A percentile compares a stretch with the other conserved stretches of the same genome.
Conservation (phyloP, 2,329 filamentous ascomycete species). For the Neopestalotiopsis rosae region DNA sequence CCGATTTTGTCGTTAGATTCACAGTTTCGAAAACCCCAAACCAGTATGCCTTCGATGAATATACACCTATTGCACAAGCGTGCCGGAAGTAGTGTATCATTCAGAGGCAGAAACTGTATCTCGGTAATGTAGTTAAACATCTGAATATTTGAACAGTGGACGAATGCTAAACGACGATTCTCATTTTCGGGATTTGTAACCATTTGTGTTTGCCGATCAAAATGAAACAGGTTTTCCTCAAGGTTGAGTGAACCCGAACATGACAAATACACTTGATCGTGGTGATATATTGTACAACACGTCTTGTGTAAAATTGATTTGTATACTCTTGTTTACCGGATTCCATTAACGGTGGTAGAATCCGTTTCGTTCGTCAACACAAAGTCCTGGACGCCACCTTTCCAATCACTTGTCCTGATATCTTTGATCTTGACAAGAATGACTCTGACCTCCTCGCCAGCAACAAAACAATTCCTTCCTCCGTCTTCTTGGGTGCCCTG, state of each 20-base stretch:
- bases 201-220: too few relatives aligned
- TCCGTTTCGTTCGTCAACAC: slow-evolving; percentile 40
- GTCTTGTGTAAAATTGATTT: not conserved
- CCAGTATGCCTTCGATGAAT: not conserved
- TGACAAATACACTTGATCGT: not conserved
- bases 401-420: slow-evolving; percentile 92
- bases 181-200: too few relatives aligned
- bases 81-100: not conserved
- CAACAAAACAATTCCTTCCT: slow-evolving; percentile 71
- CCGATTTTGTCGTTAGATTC: not conserved
- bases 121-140: too few relatives aligned
- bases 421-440: slow-evolving; percentile 85
- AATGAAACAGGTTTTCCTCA: too few relatives aligned
- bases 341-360: slow-evolving; percentile 2
- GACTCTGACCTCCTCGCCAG: slow-evolving; percentile 83
- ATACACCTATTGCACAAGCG: not conserved
- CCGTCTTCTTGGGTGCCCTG: slow-evolving; percentile 49
- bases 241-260: too few relatives aligned
- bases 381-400: slow-evolving; percentile 89
- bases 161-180: too few relatives aligned
- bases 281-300: not conserved
- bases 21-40: not conserved
- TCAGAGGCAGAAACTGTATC: too few relatives aligned
- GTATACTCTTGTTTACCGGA: not conserved
- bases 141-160: too few relatives aligned